Conservation (phyloP, 345 rosid species). For the Crucihimalaya himalaica region DNA sequence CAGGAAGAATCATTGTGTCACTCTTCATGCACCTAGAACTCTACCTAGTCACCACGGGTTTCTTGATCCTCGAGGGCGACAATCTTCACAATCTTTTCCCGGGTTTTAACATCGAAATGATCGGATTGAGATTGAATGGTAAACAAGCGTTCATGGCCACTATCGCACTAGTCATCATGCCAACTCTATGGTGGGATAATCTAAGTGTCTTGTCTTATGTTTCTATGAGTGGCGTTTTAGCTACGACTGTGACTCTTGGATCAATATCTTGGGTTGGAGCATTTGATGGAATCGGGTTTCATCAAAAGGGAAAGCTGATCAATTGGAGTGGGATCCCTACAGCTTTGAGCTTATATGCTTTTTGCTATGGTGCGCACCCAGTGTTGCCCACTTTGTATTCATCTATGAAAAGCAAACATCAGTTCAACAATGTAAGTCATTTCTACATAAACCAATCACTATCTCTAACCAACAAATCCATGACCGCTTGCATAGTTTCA, state of each 20-base stretch:
- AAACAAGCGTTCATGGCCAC: slow-evolving; percentile 43
- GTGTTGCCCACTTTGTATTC: slow-evolving; percentile 50
- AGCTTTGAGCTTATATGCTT: slow-evolving; percentile 46
- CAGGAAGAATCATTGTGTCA: slow-evolving; percentile 47
- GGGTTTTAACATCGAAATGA: slow-evolving; percentile 32
- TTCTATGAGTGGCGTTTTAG: slow-evolving; percentile 51
- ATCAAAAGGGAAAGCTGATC: slow-evolving; percentile 39
- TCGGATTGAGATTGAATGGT: slow-evolving; percentile 37
- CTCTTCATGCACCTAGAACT: slow-evolving; percentile 46
- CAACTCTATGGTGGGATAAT: slow-evolving; percentile 47
- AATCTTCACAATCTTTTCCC: slow-evolving; percentile 50
- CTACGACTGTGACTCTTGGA: slow-evolving; percentile 42
- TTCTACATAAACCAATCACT: not conserved
- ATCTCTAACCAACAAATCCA: not conserved
- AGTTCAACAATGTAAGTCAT: slow-evolving; percentile 45
- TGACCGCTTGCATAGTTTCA: not conserved
- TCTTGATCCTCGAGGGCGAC: slow-evolving; percentile 53
- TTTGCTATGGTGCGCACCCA: slow-evolving; percentile 54
- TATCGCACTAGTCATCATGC: slow-evolving; percentile 42
- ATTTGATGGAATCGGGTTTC: slow-evolving; percentile 41
- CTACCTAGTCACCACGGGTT: slow-evolving; percentile 51
- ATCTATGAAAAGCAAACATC: slow-evolving; percentile 50
- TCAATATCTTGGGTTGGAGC: slow-evolving; percentile 47
- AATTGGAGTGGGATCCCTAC: slow-evolving; percentile 49
- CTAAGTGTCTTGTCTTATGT: slow-evolving; percentile 48